Percentiles rank a stretch among this genome's conserved stretches.
Evolutionary conservation across 768 basidiomycete species (phyloP).

Genomic region (Mrakia blollopis): DNA sequence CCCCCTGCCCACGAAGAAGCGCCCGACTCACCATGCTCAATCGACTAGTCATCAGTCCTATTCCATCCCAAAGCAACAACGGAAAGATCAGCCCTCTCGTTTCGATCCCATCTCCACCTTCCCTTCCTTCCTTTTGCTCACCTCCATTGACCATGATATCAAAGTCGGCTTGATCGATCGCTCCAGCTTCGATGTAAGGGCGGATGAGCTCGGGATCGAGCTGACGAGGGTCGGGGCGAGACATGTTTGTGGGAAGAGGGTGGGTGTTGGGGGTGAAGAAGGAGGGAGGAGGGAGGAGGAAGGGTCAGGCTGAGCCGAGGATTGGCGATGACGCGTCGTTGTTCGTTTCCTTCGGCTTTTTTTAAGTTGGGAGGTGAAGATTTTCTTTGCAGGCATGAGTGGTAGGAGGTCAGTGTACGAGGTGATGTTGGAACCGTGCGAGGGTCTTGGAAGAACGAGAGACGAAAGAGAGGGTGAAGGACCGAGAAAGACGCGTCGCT

Average conservation of each 20-base stretch:
- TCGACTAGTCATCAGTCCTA: not conserved
- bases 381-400: too few species aligned
- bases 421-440: too few species aligned
- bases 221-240: not conserved
- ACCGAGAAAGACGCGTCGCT: too few species aligned
- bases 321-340: not conserved
- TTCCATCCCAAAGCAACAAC: not conserved
- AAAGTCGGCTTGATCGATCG: constrained; percentile 1
- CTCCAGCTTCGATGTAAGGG: constrained; percentile 6
- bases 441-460: too few species aligned
- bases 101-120: not conserved
- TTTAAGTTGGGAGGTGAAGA: too few species aligned
- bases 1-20: not conserved
- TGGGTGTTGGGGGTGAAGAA: not conserved
- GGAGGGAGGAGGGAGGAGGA: not conserved
- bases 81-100: not conserved
- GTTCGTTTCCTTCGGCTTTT: not conserved
- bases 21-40: not conserved
- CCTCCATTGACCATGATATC: not conserved
- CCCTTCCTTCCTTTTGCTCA: not conserved
- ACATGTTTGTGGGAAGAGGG: not conserved
- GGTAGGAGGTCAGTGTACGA: too few species aligned
- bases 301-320: not conserved
- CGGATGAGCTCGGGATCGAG: not conserved
- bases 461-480: too few species aligned